Base-by-base conservation (phyloP, 768 basidiomycete species). In the Tephrocybe rancida region DNA sequence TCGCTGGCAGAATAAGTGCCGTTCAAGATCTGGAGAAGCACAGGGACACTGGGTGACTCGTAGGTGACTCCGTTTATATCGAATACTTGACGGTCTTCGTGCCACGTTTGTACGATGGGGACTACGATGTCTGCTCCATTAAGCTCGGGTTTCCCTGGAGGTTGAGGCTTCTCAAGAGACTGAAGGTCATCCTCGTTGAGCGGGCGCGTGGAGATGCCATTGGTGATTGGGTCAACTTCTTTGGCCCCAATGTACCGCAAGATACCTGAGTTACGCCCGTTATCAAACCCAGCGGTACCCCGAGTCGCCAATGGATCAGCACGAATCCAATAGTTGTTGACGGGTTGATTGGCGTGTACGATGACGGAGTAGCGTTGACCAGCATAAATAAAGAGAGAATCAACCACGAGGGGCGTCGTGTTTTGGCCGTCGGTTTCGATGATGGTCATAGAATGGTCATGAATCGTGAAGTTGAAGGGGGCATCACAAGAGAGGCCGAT, bases 271-370 rank as follows among this genome's bases (percentile, higher is more conserved):
- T 50, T 50, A 2, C 49, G 49, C 1, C 49, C 49, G n/a, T 50
- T 24, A 22, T 50, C 49, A 16, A 50, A 50, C 9, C 49, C 49
- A 10, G 49, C 38, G 21, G 13, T 30, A 30, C 37, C 49, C 14
- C 49, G 49, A 6, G 49, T 37, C 18, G 27, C 26, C 14, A 50
- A 13, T 2, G 49, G 41, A 32, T 50, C 22, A 32, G 73, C 65
- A 44, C 73, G 72, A 46, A 77, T 65, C 75, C 75, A 86, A 63
- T 85, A 86, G 58, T 82, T 86, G 11, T 64, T 69, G 22, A 77
- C 58, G 0, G 74, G 73, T 55, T 79, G 49, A 22, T 50, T 65
- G 5, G 81, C 77, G 5, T 68, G 68, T 13, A 82, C 61, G 13
- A 83, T 69, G 30, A 65, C 65, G 5, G 67, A 69, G 48, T 67